Evolutionary conservation across 768 basidiomycete genomes (phyloP).

Genomic region (Candolleomyces efflorescens): DNA sequence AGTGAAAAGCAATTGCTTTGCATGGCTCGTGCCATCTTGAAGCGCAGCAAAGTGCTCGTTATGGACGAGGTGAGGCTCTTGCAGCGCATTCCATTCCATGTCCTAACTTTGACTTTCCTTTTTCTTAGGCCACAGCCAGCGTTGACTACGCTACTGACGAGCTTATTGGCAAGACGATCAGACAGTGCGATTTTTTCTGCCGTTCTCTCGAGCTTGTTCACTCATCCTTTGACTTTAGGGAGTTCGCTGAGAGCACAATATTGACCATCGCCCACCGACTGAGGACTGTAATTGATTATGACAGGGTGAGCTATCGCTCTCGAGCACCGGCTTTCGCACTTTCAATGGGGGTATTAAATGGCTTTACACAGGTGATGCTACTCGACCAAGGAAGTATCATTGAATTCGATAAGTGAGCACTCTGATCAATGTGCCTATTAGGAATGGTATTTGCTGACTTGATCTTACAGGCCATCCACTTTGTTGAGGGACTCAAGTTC

Average conservation of each 20-base stretch:
- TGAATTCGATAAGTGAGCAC: slow-evolving; percentile 61
- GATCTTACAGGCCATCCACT: slow-evolving; percentile 38
- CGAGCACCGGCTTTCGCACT: background rate
- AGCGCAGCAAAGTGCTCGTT: slow-evolving; percentile 70
- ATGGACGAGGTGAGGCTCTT: slow-evolving; percentile 70
- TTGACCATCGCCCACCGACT: slow-evolving; percentile 82
- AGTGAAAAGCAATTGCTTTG: slow-evolving; percentile 47
- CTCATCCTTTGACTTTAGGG: slow-evolving; percentile 32
- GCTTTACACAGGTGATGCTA: slow-evolving; percentile 55
- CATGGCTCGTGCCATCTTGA: slow-evolving; percentile 84
- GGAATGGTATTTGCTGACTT: background rate
- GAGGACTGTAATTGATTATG: slow-evolving; percentile 79
- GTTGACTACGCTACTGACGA: slow-evolving; percentile 90
- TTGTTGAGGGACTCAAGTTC: slow-evolving; percentile 55
- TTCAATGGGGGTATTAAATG: background rate
- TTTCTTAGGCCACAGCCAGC: slow-evolving; percentile 60
- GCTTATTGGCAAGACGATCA: slow-evolving; percentile 75
- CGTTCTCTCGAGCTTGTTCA: background rate
- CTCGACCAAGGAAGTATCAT: slow-evolving; percentile 75
- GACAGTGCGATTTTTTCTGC: slow-evolving; percentile 49
- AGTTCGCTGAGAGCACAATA: slow-evolving; percentile 80
- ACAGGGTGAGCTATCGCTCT: slow-evolving; percentile 47
- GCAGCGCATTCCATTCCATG: background rate
- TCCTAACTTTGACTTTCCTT: slow-evolving; percentile 4
- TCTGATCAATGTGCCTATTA: background rate